These are phyloP conservation scores for Plasmopara muralis DNA, from an alignment of 352 stramenopile species.

Conservation along the genomic window DNA sequence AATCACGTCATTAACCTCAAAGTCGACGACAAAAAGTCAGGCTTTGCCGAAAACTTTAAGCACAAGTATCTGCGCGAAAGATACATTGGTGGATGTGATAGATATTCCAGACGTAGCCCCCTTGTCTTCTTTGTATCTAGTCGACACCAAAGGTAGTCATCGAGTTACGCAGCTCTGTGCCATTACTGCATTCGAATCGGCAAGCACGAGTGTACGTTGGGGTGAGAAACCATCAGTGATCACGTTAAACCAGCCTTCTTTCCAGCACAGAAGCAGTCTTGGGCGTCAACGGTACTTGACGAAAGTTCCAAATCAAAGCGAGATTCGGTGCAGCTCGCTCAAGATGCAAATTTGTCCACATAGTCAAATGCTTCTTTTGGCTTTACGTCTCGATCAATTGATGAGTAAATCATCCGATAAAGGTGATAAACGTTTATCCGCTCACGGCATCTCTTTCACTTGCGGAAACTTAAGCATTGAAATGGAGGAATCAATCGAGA, in stretches of 20 bases:
- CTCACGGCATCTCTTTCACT: constrained; percentile 26
- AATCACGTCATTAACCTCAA: constrained; percentile 30
- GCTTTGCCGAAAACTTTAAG: constrained; percentile 18
- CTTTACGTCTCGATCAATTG: constrained; percentile 46
- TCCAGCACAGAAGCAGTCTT: constrained; percentile 22
- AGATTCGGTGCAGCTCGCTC: constrained; percentile 17
- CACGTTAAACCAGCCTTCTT: constrained; percentile 10
- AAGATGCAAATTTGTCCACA: constrained; percentile 20
- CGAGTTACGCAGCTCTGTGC: constrained; percentile 23
- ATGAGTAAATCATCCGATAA: constrained; percentile 18
- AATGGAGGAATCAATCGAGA: constrained; percentile 5
- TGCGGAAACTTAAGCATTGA: constrained; percentile 26
- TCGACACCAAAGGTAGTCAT: constrained; percentile 20
- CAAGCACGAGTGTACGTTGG: constrained; percentile 22
- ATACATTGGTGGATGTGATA: constrained; percentile 16
- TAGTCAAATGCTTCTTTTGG: constrained; percentile 38
- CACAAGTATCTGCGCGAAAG: constrained; percentile 23
- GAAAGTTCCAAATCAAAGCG: constrained; percentile 23
- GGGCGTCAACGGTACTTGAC: constrained; percentile 20
- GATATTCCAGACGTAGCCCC: constrained; percentile 25
- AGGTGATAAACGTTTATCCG: constrained; percentile 12
- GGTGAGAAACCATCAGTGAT: constrained; percentile 13
- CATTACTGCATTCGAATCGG: constrained; percentile 26
- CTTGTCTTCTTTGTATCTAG: constrained; percentile 14
- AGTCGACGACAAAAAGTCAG: constrained; percentile 16